A percentile compares a stretch with the other conserved stretches of the same genome.
Evolutionary conservation across 768 basidiomycete species (phyloP).

Genomic region (Russula virescens): DNA sequence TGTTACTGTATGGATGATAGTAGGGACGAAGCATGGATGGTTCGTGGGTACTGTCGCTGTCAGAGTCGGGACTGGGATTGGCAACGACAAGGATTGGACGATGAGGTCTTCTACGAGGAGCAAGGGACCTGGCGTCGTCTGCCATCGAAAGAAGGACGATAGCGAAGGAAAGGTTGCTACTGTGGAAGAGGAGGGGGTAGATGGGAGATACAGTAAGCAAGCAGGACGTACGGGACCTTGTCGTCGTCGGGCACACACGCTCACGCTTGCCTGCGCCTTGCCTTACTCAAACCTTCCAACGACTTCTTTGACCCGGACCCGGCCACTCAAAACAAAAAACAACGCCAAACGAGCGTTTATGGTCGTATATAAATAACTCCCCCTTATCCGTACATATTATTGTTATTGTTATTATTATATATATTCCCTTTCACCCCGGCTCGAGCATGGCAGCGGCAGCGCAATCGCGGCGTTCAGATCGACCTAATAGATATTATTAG

Average conservation of each 20-base stretch:
- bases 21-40: conserved; percentile 10
- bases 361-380: too few species aligned
- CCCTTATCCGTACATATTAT: background rate
- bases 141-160: conserved; percentile 39
- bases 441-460: too few species aligned
- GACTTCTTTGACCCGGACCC: background rate
- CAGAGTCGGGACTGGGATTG: conserved; percentile 52
- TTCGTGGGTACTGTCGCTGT: conserved; percentile 37
- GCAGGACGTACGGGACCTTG: background rate
- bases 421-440: background rate
- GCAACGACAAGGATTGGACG: conserved; percentile 49
- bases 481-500: background rate
- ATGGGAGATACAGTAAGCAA: background rate
- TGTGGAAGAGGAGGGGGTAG: background rate
- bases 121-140: conserved; percentile 47
- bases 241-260: conserved; percentile 7
- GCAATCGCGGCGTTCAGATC: conserved; percentile 11
- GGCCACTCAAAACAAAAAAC: background rate
- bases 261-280: background rate
- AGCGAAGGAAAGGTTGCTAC: background rate
- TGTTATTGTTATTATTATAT: too few species aligned
- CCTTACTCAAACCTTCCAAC: background rate
- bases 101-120: conserved; percentile 27
- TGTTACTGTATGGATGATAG: conserved; percentile 26
- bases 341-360: background rate